Evolutionary conservation across 2,329 filamentous ascomycete genomes (phyloP).

Genomic region (Zymoseptoria brevis): DNA sequence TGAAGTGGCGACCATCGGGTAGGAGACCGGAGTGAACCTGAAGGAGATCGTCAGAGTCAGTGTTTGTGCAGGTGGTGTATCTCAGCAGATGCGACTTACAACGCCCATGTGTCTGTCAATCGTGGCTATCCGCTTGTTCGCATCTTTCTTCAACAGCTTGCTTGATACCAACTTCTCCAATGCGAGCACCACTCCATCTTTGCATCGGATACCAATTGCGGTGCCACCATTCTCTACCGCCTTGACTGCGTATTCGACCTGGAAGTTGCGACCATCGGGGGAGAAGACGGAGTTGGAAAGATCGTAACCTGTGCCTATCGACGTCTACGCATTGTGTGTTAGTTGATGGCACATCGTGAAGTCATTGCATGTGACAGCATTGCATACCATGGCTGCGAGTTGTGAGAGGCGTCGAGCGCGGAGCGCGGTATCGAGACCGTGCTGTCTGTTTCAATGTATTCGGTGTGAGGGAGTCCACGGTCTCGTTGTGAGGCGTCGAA

Average conservation of each 20-base stretch:
- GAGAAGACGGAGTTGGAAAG: constrained; percentile 99
- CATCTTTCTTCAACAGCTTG: constrained; percentile 87
- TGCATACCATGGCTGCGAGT: background rate
- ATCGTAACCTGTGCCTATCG: constrained; percentile 99
- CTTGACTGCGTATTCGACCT: constrained; percentile 96
- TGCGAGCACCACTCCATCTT: constrained; percentile 91
- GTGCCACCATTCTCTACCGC: constrained; percentile 97
- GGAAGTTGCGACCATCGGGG: constrained; percentile 96
- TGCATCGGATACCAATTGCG: constrained; percentile 90
- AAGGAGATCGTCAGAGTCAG: constrained; percentile 3
- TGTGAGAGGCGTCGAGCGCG: background rate
- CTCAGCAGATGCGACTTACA: constrained; percentile 48
- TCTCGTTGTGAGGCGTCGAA: background rate
- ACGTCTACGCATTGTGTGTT: constrained; percentile 56
- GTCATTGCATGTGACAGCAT: background rate
- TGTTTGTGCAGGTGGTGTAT: background rate
- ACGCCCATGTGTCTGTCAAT: constrained; percentile 90
- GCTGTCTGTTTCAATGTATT: background rate
- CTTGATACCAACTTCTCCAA: constrained; percentile 94
- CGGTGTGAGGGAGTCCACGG: background rate
- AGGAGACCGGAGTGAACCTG: constrained; percentile 91
- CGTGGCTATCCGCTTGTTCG: constrained; percentile 95
- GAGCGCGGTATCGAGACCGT: background rate
- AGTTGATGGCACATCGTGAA: constrained; percentile 2
- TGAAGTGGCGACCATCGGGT: constrained; percentile 91